Conservation (phyloP, 2,329 filamentous ascomycete genomes). For the Fusarium sp. region DNA sequence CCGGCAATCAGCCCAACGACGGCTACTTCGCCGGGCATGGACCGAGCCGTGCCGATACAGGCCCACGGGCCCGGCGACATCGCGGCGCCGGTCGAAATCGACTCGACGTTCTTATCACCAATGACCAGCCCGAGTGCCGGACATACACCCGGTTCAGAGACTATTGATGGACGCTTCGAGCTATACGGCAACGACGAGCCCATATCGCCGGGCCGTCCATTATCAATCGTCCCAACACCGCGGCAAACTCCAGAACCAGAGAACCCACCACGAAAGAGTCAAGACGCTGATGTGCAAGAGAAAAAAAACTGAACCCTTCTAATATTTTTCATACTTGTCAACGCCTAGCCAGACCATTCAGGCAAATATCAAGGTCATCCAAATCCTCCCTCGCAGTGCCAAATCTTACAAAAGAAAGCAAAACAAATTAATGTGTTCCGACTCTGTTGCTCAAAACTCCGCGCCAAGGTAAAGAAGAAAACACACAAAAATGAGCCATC, state of each 20-base stretch:
- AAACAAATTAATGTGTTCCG: slow-evolving; percentile 32
- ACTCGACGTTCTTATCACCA: slow-evolving; percentile 48
- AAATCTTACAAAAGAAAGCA: slow-evolving; percentile 34
- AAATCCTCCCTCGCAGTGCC: slow-evolving; percentile 29
- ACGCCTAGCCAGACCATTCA: slow-evolving; percentile 46
- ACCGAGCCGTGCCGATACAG: slow-evolving; percentile 55
- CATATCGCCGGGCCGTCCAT: slow-evolving; percentile 23
- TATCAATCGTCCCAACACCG: slow-evolving; percentile 42
- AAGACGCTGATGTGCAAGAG: slow-evolving; percentile 12
- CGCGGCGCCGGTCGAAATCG: slow-evolving; percentile 66
- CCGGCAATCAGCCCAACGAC: slow-evolving; percentile 37
- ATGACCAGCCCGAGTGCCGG: slow-evolving; percentile 35
- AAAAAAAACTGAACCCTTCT: slow-evolving; percentile 19
- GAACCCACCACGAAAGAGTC: slow-evolving; percentile 12
- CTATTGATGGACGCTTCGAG: slow-evolving; percentile 54
- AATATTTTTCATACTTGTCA: slow-evolving; percentile 41
- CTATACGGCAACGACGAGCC: slow-evolving; percentile 55
- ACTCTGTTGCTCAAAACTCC: slow-evolving; percentile 41
- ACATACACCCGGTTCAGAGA: slow-evolving; percentile 42
- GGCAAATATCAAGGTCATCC: slow-evolving; percentile 38
- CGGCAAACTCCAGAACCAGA: slow-evolving; percentile 37
- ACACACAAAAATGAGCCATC: slow-evolving; percentile 30
- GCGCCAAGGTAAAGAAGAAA: slow-evolving; percentile 25
- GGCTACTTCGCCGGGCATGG: slow-evolving; percentile 48
- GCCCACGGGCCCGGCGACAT: slow-evolving; percentile 64